Percentiles rank a stretch among this genome's conserved stretches.
Conservation (phyloP, 345 rosid genomes). For the Bruguiera parviflora region DNA sequence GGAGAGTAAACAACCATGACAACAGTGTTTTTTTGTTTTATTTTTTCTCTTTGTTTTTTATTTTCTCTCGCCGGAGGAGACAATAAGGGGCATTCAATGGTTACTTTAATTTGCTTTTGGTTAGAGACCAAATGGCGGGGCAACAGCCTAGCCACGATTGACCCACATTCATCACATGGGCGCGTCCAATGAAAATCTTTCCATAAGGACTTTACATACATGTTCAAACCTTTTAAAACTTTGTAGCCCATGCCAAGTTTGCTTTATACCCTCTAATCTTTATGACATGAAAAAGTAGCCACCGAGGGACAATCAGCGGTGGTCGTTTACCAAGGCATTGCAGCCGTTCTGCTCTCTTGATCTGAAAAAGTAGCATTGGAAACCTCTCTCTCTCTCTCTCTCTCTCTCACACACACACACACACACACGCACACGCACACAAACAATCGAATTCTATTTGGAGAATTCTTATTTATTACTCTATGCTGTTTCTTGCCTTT, state of each 20-base stretch:
- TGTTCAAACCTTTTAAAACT: neutral
- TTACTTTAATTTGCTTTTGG: neutral
- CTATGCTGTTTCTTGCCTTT: no score
- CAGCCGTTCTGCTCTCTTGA: neutral
- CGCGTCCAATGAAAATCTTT: neutral
- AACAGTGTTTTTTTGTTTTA: neutral
- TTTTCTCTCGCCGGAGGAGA: neutral
- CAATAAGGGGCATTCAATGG: neutral
- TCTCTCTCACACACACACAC: no score
- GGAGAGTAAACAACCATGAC: neutral
- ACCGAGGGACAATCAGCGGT: no score
- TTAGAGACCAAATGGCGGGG: conserved; percentile 8
- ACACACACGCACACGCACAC: no score
- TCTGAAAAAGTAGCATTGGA: neutral
- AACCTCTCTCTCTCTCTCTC: neutral
- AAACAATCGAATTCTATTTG: no score
- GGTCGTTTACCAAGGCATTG: no score
- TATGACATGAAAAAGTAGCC: no score
- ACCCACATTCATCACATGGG: conserved; percentile 7
- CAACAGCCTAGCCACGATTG: conserved; percentile 2
- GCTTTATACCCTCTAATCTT: no score
- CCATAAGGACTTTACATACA: neutral
- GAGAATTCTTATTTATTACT: no score
- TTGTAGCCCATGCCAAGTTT: neutral
- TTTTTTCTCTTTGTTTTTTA: neutral